These are phyloP conservation scores for Ceratocystis lukuohia DNA, from an alignment of 2,329 filamentous ascomycete species.

Conservation along the genomic window DNA sequence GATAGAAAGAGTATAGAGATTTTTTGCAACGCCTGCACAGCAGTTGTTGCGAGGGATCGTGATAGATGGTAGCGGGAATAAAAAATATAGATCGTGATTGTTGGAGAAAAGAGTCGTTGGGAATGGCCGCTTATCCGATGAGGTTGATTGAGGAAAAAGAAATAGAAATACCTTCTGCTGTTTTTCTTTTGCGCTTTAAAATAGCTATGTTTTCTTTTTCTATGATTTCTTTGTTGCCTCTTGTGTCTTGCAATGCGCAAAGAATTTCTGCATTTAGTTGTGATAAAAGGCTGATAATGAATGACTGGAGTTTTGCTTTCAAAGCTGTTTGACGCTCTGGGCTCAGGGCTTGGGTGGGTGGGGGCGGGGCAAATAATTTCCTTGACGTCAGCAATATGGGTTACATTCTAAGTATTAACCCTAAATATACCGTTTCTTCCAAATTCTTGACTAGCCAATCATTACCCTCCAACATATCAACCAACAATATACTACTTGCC, in stretches of 20 bases:
- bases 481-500: not conserved
- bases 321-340: not conserved
- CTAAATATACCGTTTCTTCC: not conserved
- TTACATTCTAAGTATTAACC: not conserved
- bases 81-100: not conserved
- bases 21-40: not conserved
- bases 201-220: not conserved
- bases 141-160: not conserved
- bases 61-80: not conserved
- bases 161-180: not conserved
- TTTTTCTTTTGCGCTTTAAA: not conserved
- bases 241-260: not conserved
- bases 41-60: not conserved
- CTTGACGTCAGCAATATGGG: slow-evolving; percentile 1
- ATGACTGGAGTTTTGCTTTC: not conserved
- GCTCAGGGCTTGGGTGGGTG: not conserved
- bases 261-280: not conserved
- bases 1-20: not conserved
- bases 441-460: not conserved
- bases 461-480: not conserved
- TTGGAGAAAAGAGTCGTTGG: not conserved
- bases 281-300: not conserved
- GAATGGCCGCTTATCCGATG: too few relatives aligned
- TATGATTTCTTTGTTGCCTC: too few relatives aligned
- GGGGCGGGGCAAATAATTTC: slow-evolving; percentile 2